Evolutionary conservation across 371 early-diverging fungal species (phyloP).

Genomic region (Rhizopus delemar): DNA sequence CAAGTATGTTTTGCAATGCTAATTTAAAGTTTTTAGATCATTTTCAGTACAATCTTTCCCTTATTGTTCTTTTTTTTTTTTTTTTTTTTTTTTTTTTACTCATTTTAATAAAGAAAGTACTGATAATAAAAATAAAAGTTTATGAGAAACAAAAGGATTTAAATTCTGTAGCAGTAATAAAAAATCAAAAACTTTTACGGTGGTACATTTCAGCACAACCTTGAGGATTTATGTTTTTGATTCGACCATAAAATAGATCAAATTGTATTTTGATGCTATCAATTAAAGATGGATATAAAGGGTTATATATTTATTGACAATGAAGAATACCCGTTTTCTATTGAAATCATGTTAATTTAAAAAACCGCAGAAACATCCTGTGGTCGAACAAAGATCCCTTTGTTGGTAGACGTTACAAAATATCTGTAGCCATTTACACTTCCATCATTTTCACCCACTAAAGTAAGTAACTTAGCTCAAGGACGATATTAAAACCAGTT

Average conservation of each 20-base stretch:
- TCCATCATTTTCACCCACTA: conserved; percentile 37
- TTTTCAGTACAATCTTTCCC: not conserved
- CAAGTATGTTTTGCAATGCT: not conserved
- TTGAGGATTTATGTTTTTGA: too few relatives aligned
- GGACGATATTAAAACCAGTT: not conserved
- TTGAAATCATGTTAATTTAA: not conserved
- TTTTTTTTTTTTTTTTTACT: not conserved
- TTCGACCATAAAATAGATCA: too few relatives aligned
- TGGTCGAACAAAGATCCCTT: conserved; percentile 33
- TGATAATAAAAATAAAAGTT: not conserved
- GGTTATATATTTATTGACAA: too few relatives aligned
- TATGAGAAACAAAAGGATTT: conserved; percentile 1
- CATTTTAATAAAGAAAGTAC: not conserved
- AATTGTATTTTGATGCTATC: too few relatives aligned
- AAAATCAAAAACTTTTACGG: not conserved
- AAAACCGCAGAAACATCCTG: conserved; percentile 22
- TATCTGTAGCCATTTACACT: conserved; percentile 32
- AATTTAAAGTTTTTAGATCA: not conserved
- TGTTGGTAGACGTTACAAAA: conserved; percentile 26
- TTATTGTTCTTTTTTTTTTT: not conserved
- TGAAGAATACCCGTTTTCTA: too few relatives aligned
- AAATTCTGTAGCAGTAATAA: not conserved
- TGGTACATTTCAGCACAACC: not conserved
- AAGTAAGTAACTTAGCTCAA: not conserved
- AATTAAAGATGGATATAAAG: too few relatives aligned